Evolutionary conservation across 2,329 filamentous ascomycete species (phyloP), one percentile per base, ranked within the genome.

Genomic region (Cordyceps militaris): DNA sequence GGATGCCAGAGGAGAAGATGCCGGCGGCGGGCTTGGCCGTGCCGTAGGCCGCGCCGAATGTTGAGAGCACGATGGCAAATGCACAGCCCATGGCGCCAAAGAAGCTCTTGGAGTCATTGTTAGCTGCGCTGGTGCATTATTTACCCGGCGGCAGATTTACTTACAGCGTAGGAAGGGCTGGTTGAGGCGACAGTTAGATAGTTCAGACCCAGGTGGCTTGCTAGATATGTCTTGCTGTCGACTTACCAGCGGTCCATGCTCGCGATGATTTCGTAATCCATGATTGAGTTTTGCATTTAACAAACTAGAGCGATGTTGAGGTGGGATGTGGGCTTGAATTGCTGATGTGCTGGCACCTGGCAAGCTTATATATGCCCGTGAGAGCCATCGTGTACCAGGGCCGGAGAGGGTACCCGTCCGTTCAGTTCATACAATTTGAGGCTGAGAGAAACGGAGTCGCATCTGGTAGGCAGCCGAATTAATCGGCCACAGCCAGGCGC

Each of bases 1-100:
- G 66, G 64, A 78, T 67, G 57, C 74, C 74, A 26, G 69, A 68
- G 24, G 73, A 66, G 63, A 76, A 77, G 63, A 77, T 77, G 56
- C 74, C 74, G 36, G 70, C 68, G 48, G 71, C 63, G 48, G 73
- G 75, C 61, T 74, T 74, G 56, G 73, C 73, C 36, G 73, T 76
- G 52, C 74, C 74, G 62, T 76, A 76, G 51, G 73, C 69, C 53
- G 74, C 74, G 52, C 74, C 78, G 49, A 81, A 67, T 66, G 77
- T 79, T 63, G 77, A 77, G 70, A 81, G 76, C 66, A 79, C 72
- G 59, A 81, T 80, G 67, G 78, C 72, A 42, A 69, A 69, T 30
- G 68, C 64, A 63, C 72, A 74, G 54, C 73, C 73, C 60, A 76
- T 67, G 46, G 72, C 72, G 38, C 74, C 72, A 61, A 76, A 74